phyloP scores from a whole-genome alignment of 805 yeast species.

The Hanseniaspora thailandica region DNA sequence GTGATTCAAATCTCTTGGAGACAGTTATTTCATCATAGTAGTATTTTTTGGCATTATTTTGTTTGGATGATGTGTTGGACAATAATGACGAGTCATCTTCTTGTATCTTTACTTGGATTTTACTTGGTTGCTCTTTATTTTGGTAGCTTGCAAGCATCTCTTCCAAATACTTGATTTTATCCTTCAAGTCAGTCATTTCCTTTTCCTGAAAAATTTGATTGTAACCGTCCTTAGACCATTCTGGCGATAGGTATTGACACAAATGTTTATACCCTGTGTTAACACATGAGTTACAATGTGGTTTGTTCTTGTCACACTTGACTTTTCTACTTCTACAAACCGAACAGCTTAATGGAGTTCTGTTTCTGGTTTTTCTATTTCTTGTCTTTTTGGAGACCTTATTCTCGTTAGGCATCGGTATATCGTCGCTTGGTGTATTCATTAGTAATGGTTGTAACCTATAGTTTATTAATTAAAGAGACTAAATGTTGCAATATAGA shows the following conservation, averaged over 20 bases:
- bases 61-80: not conserved
- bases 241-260: constrained; percentile 46
- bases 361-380: constrained; percentile 33
- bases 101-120: not conserved
- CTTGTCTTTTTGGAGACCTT: constrained; percentile 1
- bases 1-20: constrained; percentile 35
- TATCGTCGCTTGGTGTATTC: not conserved
- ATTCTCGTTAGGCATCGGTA: not conserved
- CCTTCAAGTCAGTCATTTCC: constrained; percentile 43
- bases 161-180: constrained; percentile 43
- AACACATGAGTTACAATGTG: constrained; percentile 46
- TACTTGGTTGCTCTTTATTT: constrained; percentile 16
- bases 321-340: constrained; percentile 42
- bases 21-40: constrained; percentile 30
- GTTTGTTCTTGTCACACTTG: constrained; percentile 40
- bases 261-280: constrained; percentile 48
- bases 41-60: constrained; percentile 14
- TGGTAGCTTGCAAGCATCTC: constrained; percentile 32
- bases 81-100: not conserved
- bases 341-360: constrained; percentile 38
- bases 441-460: not conserved
- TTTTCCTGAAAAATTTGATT: constrained; percentile 36
- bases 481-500: too few relatives aligned
- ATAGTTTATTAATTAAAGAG: too few relatives aligned
- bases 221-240: constrained; percentile 47